Base-by-base conservation (phyloP, 1,284 basidiomycete genomes). In the Limonomyces culmigenus region DNA sequence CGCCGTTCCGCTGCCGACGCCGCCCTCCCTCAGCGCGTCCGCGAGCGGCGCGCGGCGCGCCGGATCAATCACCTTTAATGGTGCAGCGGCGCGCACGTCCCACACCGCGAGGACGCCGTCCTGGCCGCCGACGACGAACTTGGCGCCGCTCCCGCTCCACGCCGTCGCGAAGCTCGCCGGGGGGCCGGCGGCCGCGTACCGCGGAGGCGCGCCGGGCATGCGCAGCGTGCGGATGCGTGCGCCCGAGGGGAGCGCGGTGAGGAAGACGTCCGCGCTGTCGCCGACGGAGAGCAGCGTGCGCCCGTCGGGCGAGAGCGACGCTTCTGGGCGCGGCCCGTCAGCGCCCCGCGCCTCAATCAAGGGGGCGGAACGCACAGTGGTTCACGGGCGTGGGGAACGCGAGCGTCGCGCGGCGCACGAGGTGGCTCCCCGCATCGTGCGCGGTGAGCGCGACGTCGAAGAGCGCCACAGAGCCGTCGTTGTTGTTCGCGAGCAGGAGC, bases 121-220 rank as follows among this genome's bases (percentile, higher is more conserved):
- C 51, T 92, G 87, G 16, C 74, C 77, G 3, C 79, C 85, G 1
- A 89, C 81, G 0, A 84, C 85, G 47, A 88, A 89, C 45, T 85
- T 84, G 33, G 65, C 63, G 1, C 85, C 83, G 44, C 85, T 76
- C 0, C 72, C 58, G 3, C 75, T 83, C 62, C 87, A 92, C 1
- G 83, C 71, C 0, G 83, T 85, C 12, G 75, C 79, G 54, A 89
- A 91, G n/a, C 79, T 80, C 2, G 79, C 74, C 2, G 70, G 66
- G 14, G 74, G 60, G 4, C 11, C 15, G 0, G 69, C 60, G 18
- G 59, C 42, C 41, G 38, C 44, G 43, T 32, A 45, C 36, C 44
- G 27, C 31, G 41, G 33, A 19, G 35, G 41, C 17, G 70, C 64
- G 19, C 68, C 56, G 2, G 75, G 75, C 11, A 78, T 62, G 17